Evolutionary conservation across 495 filamentous ascomycete species (phyloP).

Genomic region (Lophiotrema nucula): DNA sequence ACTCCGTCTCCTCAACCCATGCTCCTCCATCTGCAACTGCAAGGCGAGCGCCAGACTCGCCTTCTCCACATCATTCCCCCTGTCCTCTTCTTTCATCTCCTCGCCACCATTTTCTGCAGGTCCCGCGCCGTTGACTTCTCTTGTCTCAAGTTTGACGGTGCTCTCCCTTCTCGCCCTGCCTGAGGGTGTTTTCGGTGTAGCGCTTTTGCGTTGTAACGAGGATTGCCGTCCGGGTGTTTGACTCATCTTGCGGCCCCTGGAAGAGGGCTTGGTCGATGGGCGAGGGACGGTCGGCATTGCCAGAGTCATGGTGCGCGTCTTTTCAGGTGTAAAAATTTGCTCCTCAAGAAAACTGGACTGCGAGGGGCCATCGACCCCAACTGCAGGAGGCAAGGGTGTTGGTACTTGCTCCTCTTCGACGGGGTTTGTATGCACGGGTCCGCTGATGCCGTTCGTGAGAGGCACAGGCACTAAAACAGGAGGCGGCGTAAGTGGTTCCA

Average conservation of each 20-base stretch:
- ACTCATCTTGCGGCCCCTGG: conserved; percentile 10
- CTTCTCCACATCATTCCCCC: conserved; percentile 2
- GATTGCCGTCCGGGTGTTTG: conserved; percentile 12
- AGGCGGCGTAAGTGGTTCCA: conserved; percentile 23
- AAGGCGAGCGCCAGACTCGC: conserved; percentile 51
- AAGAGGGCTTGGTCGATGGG: neutral
- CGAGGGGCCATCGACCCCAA: too few species aligned
- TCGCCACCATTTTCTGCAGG: conserved; percentile 18
- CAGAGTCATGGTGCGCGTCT: neutral
- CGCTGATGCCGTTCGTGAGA: neutral
- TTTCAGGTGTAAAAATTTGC: too few species aligned
- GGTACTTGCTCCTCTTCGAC: too few species aligned
- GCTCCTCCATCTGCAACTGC: conserved; percentile 59
- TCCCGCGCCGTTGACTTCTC: too few species aligned
- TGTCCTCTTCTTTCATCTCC: conserved; percentile 6
- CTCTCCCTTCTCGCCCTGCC: conserved; percentile 2
- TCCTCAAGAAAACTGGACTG: too few species aligned
- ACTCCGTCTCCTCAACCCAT: conserved; percentile 54
- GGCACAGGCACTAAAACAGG: neutral
- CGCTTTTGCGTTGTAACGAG: neutral
- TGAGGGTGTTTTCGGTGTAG: conserved; percentile 13
- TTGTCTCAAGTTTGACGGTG: too few species aligned
- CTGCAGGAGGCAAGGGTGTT: too few species aligned
- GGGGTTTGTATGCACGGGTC: neutral
- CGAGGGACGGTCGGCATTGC: neutral